Base-by-base conservation (phyloP, 805 yeast genomes). In the Suhomyces emberorum region DNA sequence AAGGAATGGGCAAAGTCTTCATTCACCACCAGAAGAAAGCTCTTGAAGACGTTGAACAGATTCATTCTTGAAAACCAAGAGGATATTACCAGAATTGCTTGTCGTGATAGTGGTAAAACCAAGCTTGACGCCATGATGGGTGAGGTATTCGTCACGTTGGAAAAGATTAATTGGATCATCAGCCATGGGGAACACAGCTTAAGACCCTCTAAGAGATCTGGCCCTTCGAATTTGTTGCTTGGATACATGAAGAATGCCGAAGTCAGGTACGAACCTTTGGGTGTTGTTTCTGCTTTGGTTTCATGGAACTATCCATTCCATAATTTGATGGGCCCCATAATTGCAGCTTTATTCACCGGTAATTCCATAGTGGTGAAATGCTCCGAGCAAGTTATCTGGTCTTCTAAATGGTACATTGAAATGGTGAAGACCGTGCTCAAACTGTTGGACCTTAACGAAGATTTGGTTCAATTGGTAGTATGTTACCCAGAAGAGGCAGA, bases 261-360 rank as follows among this genome's bases (percentile, higher is more conserved):
- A 61, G 91, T 93, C 12, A 72, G 95, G 44, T 93, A 93, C 59
- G 95, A 89, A 59, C 98, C 98, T 1, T 61, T 91, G 37, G 93
- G 93, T 5, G 84, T 82, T 10, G 91, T 91, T 17, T 76, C 95
- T 6, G 95, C 98, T 0, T 69, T 93, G 42, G 87, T 93, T 1
- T 86, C 96, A 3, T 93, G 99, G 99, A 93, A 93, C 55, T 93
- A 93, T 57, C 98, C 99, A 0, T 81, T 93, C 60, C 98, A 93
- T 58, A 93, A 93, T 59, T 65, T 89, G 34, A 63, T 93, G 71
- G 97, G 97, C 3, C 98, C 98, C 1, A 71, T 93, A 2, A 79
- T 89, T 38, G 95, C 98, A 2, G 77, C 91, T 1, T 59, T 93
- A 17, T 87, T 89, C 55, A 79, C 96, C 4, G 99, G 98, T 4